phyloP scores from a whole-genome alignment of 805 yeast species.

The Wickerhamiella occidentalis region DNA sequence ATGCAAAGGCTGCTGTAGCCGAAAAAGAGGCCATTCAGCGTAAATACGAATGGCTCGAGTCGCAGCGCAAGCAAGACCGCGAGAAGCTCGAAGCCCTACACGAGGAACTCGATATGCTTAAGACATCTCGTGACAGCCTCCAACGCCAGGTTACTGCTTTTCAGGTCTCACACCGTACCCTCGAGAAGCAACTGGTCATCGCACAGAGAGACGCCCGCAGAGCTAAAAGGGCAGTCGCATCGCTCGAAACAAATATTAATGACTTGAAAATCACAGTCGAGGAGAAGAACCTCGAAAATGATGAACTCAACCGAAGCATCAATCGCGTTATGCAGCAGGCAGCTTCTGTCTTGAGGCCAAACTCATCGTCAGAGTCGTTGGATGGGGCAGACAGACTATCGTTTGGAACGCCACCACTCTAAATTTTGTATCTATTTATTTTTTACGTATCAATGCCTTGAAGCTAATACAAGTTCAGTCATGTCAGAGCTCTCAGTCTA shows the following conservation, averaged over 20 bases:
- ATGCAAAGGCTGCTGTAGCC: constrained; percentile 10
- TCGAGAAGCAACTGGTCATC: constrained; percentile 20
- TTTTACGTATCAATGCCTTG: neutral
- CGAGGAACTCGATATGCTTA: constrained; percentile 19
- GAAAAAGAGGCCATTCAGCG: constrained; percentile 13
- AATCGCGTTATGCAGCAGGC: constrained; percentile 13
- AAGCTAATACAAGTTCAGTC: no score
- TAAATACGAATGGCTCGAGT: constrained; percentile 3
- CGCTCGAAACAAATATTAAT: constrained; percentile 23
- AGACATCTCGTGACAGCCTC: constrained; percentile 22
- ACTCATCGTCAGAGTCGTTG: neutral
- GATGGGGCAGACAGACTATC: neutral
- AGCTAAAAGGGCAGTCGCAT: constrained; percentile 18
- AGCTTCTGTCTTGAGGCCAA: constrained; percentile 11
- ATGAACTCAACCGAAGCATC: constrained; percentile 25
- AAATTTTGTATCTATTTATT: neutral
- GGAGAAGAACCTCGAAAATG: constrained; percentile 29
- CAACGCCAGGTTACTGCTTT: constrained; percentile 25
- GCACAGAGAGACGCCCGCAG: constrained; percentile 21
- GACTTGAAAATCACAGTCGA: constrained; percentile 28
- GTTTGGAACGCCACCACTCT: constrained; percentile 1
- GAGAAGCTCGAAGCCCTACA: constrained; percentile 13
- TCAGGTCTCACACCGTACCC: constrained; percentile 20
- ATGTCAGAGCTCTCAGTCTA: no score
- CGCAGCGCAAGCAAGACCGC: constrained; percentile 12